phyloP scores from a whole-genome alignment of 208 protist species.

The Leptomonas seymouri region DNA sequence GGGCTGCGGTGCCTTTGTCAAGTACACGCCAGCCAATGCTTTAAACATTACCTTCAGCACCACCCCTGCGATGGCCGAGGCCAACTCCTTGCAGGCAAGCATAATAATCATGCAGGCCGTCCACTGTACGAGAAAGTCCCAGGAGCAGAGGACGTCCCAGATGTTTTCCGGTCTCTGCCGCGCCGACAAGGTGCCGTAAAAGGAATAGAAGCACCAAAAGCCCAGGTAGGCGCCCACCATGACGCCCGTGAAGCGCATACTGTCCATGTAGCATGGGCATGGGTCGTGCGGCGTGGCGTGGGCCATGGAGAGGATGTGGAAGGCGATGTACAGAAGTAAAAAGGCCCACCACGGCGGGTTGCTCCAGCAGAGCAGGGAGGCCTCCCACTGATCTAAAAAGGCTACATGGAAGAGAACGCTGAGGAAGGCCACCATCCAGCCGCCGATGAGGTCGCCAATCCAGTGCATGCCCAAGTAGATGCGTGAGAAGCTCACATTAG shows the following conservation, averaged over 20 bases:
- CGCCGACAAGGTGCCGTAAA: slow-evolving; percentile 35
- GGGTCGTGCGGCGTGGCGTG: slow-evolving; percentile 64
- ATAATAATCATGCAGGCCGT: slow-evolving; percentile 42
- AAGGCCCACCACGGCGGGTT: slow-evolving; percentile 40
- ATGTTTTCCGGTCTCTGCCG: slow-evolving; percentile 22
- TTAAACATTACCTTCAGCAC: slow-evolving; percentile 51
- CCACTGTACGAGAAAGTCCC: slow-evolving; percentile 47
- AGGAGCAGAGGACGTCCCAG: slow-evolving; percentile 31
- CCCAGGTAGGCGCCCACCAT: slow-evolving; percentile 49
- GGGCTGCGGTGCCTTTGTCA: slow-evolving; percentile 18
- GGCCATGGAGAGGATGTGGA: slow-evolving; percentile 44
- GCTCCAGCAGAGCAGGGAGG: slow-evolving; percentile 20
- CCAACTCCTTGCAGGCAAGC: slow-evolving; percentile 51
- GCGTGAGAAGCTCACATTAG: slow-evolving; percentile 63
- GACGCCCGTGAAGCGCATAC: slow-evolving; percentile 61
- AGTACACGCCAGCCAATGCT: slow-evolving; percentile 39
- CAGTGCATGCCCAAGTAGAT: slow-evolving; percentile 83
- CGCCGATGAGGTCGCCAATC: slow-evolving; percentile 66
- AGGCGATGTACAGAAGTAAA: slow-evolving; percentile 31
- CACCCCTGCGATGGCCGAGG: slow-evolving; percentile 27
- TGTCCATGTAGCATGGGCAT: slow-evolving; percentile 81
- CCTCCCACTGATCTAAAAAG: slow-evolving; percentile 45
- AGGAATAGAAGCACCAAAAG: slow-evolving; percentile 34
- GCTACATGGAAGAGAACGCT: slow-evolving; percentile 48
- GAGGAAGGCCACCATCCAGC: slow-evolving; percentile 41